Evolutionary conservation across 331 rosid genomes (phyloP), one percentile per base, ranked within the genome.

Genomic region (Malus hybrid): DNA sequence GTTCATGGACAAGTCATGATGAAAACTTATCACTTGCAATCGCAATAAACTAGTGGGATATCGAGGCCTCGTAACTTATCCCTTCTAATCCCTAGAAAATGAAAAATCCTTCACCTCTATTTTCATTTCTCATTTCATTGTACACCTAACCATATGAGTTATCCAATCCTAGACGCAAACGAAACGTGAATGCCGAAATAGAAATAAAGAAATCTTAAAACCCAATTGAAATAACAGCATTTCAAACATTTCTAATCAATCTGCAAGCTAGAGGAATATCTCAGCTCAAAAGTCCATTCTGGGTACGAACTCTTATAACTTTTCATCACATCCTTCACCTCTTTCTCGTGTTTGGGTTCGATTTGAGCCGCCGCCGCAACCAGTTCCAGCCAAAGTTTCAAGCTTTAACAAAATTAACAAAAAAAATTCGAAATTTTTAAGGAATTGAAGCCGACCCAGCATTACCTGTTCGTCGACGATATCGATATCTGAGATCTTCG

Each of bases 401-500:
- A 63, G 6, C 14, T 29, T 62, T 28, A 28, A 44, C 61, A 11
- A 19, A 4, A 61, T 8, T 0, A 59, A 27, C n/a, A 19, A 36
- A 27, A 1, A 24, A 14, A 36, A n/a, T 24, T 19, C 27, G 5
- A 16, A 59, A 6, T 12, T 66, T 10, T 36, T 5, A 34, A 34
- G 39, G 16, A 59, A 55, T 73, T 60, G 68, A 50, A 61, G 32
- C 36, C 19, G 0, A 54, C 31, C 71, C 63, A 19, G 11, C 7
- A 3, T 31, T 34, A 89, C 97, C 95, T 90, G 92, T 60, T 94
- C 97, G 73, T 90, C 97, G n/a, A 92, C 96, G 57, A 90, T 79
- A 29, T 83, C 70, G 61, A 94, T 87, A 61, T 92, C 96, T 1
- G 96, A 85, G 73, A 94, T 84, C 72, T 88, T 92, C 62, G 60